A percentile compares a stretch with the other conserved stretches of the same genome.
These are phyloP conservation scores for Flaveria linearis DNA, from an alignment of 129 eudicot species.

Conservation along the genomic window DNA sequence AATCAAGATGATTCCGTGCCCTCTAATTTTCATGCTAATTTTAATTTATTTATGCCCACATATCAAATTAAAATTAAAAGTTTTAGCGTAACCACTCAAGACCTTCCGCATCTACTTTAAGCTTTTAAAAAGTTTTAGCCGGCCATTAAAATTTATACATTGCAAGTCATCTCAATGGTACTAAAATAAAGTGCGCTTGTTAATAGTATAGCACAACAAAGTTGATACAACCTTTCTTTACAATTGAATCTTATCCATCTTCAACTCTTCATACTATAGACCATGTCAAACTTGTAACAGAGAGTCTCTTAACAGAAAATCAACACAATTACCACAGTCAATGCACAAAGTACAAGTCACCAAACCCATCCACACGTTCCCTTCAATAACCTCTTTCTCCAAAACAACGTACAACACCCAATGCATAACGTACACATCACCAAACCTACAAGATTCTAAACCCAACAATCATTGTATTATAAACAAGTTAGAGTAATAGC, in stretches of 20 bases:
- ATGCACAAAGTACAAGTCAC: neutral
- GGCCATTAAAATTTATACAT: too few species aligned
- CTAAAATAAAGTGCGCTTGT: too few species aligned
- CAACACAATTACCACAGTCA: neutral
- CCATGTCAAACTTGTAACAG: neutral
- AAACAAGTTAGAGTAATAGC: neutral
- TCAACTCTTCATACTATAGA: neutral
- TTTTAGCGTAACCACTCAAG: too few species aligned
- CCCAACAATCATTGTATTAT: neutral
- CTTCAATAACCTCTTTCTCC: neutral
- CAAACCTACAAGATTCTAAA: neutral
- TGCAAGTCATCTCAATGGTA: too few species aligned
- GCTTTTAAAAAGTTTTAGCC: too few species aligned
- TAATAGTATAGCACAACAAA: too few species aligned
- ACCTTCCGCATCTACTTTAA: too few species aligned
- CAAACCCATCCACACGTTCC: neutral
- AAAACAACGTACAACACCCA: neutral
- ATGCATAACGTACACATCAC: neutral
- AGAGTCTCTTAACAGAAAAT: too few species aligned
- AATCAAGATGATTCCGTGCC: too few species aligned
- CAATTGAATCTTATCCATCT: neutral
- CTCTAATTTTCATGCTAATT: too few species aligned
- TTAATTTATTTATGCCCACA: too few species aligned
- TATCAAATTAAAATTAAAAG: too few species aligned
- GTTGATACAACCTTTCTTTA: neutral